Conservation (phyloP, 2,329 filamentous ascomycete species). For the Claviceps humidiphila region DNA sequence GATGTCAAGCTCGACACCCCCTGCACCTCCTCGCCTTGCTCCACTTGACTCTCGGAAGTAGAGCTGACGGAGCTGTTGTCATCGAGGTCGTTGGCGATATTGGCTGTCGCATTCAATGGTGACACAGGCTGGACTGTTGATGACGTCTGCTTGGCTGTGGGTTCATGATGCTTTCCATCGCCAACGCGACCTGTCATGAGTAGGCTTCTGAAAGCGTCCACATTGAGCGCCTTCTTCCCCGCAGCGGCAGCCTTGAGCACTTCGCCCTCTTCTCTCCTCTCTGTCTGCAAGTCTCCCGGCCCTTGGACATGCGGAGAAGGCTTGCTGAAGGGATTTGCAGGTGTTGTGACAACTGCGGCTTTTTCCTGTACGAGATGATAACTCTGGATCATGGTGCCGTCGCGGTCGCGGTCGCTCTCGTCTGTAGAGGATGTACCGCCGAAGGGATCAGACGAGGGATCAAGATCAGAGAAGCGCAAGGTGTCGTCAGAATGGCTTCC, state of each 20-base stretch:
- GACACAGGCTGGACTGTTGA: not conserved
- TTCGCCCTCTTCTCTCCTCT: conserved; percentile 18
- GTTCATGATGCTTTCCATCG: conserved; percentile 3
- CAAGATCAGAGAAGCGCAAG: conserved; percentile 7
- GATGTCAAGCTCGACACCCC: not conserved
- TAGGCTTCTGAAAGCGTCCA: conserved; percentile 64
- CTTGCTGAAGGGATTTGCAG: conserved; percentile 38
- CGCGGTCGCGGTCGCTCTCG: conserved; percentile 10
- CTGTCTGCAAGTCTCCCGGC: conserved; percentile 17
- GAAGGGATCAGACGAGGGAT: conserved; percentile 18
- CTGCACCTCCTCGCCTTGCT: not conserved
- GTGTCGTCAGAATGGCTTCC: conserved; percentile 12
- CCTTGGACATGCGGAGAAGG: conserved; percentile 38
- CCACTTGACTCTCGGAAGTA: conserved; percentile 2
- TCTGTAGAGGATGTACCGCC: conserved; percentile 12
- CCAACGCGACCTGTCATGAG: conserved; percentile 58
- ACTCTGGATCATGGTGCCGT: conserved; percentile 10
- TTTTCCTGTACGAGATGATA: not conserved
- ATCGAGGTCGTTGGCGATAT: not conserved
- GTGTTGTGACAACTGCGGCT: conserved; percentile 4
- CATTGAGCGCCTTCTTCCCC: conserved; percentile 46
- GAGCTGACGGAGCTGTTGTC: not conserved
- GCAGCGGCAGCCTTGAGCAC: conserved; percentile 20
- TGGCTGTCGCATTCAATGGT: not conserved
- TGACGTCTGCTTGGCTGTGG: not conserved